Conservation (phyloP, 129 eudicot species). For the Helianthus tuberosus region DNA sequence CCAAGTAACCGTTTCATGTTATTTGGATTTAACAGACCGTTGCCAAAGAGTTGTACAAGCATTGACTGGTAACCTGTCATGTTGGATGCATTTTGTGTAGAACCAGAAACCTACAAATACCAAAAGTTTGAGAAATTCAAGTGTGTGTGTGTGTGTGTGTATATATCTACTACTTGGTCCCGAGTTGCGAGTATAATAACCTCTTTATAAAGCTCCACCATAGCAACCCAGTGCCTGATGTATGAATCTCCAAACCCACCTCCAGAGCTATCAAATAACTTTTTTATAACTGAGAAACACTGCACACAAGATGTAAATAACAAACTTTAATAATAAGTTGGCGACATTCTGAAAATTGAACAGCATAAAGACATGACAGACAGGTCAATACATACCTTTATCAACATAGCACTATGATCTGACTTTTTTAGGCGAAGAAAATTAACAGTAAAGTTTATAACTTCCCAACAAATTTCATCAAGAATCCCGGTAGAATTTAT, state of each 20-base stretch:
- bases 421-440: slow-evolving; percentile 42
- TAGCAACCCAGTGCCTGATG: slow-evolving; percentile 75
- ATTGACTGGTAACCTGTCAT: slow-evolving; percentile 66
- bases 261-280: slow-evolving; percentile 60
- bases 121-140: no score
- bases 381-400: slow-evolving; percentile 52
- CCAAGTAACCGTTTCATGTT: slow-evolving; percentile 70
- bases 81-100: slow-evolving; percentile 66
- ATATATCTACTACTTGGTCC: no score
- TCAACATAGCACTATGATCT: slow-evolving; percentile 56
- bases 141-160: no score
- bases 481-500: slow-evolving; percentile 60
- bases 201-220: slow-evolving; percentile 75
- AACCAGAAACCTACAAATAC: slow-evolving; percentile 27
- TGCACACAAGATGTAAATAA: slow-evolving; percentile 41
- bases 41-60: slow-evolving; percentile 71
- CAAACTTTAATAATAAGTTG: neutral
- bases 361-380: neutral
- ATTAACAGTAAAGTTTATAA: slow-evolving; percentile 64
- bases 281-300: slow-evolving; percentile 71
- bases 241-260: slow-evolving; percentile 64
- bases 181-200: neutral
- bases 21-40: slow-evolving; percentile 72
- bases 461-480: slow-evolving; percentile 70
- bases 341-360: no score